phyloP scores from a whole-genome alignment of 2,329 filamentous ascomycete genomes.

The Colletotrichum neosansevieriae region DNA sequence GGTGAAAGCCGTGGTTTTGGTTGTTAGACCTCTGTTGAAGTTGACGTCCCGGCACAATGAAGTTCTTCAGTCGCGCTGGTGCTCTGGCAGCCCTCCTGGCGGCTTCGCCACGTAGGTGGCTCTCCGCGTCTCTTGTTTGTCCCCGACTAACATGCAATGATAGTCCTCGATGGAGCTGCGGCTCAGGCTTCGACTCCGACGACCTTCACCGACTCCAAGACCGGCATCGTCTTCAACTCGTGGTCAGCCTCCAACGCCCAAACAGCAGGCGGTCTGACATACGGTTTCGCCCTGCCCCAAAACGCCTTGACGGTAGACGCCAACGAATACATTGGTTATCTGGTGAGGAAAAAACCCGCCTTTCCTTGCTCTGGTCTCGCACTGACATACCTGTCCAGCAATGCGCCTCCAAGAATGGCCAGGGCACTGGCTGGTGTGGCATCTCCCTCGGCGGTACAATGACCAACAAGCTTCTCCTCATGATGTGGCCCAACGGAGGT shows the following conservation, averaged over 20 bases:
- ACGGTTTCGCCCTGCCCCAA: slow-evolving; percentile 66
- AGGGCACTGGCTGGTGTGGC: slow-evolving; percentile 68
- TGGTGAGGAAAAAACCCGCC: slow-evolving; percentile 55
- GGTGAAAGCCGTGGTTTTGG: background rate
- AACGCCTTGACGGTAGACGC: slow-evolving; percentile 60
- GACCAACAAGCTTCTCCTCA: slow-evolving; percentile 68
- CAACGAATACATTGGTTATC: slow-evolving; percentile 70
- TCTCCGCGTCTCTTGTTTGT: background rate
- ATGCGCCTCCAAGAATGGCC: slow-evolving; percentile 58
- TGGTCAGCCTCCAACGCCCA: slow-evolving; percentile 54
- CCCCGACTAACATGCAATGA: slow-evolving; percentile 4
- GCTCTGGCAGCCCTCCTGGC: slow-evolving; percentile 37
- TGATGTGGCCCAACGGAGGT: slow-evolving; percentile 67
- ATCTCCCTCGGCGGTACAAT: slow-evolving; percentile 68
- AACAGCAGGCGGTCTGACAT: slow-evolving; percentile 59
- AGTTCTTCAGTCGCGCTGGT: slow-evolving; percentile 35
- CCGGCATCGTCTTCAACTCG: slow-evolving; percentile 66
- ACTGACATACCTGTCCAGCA: slow-evolving; percentile 49
- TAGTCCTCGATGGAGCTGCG: slow-evolving; percentile 35
- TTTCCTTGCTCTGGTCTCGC: background rate
- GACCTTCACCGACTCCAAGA: slow-evolving; percentile 58
- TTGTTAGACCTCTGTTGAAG: slow-evolving; percentile 25
- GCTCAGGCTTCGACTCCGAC: slow-evolving; percentile 41
- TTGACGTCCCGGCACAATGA: slow-evolving; percentile 34
- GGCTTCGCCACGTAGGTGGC: slow-evolving; percentile 28